Evolutionary conservation across 371 early-diverging fungal genomes (phyloP).

Genomic region (Mortierella sp.): DNA sequence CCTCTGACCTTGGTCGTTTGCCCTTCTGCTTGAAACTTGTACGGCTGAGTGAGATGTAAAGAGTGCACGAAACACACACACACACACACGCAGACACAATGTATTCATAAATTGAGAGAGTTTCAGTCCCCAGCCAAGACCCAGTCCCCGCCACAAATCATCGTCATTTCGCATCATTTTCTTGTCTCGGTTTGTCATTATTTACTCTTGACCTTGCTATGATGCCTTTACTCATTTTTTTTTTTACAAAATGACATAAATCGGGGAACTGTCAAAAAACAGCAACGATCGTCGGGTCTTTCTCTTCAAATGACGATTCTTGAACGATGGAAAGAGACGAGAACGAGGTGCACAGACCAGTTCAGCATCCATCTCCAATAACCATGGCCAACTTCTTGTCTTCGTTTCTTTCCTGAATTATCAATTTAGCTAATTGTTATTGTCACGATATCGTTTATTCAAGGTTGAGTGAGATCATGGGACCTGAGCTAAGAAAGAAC

Average conservation of each 20-base stretch:
- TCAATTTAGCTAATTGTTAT: not conserved
- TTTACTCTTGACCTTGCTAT: too few relatives aligned
- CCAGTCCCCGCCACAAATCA: not conserved
- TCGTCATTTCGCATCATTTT: not conserved
- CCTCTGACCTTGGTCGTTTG: not conserved
- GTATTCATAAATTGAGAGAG: not conserved
- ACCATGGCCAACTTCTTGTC: not conserved
- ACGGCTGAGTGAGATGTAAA: not conserved
- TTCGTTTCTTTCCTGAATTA: not conserved
- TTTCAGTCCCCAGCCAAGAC: not conserved
- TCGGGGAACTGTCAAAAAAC: not conserved
- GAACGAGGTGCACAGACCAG: not conserved
- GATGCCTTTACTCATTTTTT: not conserved
- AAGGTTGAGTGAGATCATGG: not conserved
- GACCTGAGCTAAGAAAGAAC: not conserved
- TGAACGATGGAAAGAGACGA: not conserved
- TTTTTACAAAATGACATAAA: not conserved
- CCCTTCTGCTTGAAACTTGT: slow-evolving; percentile 8
- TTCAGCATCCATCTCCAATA: not conserved
- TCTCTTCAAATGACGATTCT: not conserved
- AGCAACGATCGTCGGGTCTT: not conserved
- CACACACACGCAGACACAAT: not conserved
- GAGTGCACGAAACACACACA: not conserved
- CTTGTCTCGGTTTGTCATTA: not conserved
- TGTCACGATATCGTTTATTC: not conserved